Conservation (phyloP, 768 basidiomycete genomes). For the Termitomyces titanicus region DNA sequence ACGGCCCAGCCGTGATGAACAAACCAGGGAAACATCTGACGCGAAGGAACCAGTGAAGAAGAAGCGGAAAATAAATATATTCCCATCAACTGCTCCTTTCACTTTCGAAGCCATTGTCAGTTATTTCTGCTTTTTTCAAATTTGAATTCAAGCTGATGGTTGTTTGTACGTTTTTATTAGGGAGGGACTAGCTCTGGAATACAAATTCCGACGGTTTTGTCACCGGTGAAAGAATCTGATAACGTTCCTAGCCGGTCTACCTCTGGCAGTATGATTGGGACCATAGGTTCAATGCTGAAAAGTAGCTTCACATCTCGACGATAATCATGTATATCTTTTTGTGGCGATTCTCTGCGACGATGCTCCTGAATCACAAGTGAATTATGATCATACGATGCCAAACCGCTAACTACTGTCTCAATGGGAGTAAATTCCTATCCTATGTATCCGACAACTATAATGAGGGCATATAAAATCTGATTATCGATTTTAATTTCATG, state of each 20-base stretch:
- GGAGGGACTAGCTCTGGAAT: conserved; percentile 34
- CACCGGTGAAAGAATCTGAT: conserved; percentile 59
- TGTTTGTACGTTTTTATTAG: conserved; percentile 19
- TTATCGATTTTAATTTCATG: no score
- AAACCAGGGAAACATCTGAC: conserved; percentile 2
- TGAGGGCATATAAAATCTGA: not conserved
- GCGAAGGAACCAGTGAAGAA: conserved; percentile 39
- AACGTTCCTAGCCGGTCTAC: conserved; percentile 45
- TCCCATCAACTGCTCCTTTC: conserved; percentile 44
- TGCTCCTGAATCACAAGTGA: not conserved
- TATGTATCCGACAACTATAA: not conserved
- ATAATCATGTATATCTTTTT: not conserved
- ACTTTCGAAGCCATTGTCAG: conserved; percentile 35
- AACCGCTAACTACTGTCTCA: no score
- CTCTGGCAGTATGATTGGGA: conserved; percentile 25
- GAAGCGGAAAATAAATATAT: conserved; percentile 72
- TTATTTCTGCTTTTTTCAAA: conserved; percentile 1
- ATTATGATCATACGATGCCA: no score
- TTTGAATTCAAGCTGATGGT: not conserved
- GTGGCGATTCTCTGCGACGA: not conserved
- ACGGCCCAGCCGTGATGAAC: conserved; percentile 4
- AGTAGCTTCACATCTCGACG: conserved; percentile 16
- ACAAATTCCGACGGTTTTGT: conserved; percentile 63
- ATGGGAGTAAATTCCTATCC: no score
- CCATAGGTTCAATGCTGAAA: conserved; percentile 20